Evolutionary conservation across 2,329 filamentous ascomycete genomes (phyloP).

Genomic region (Trichoderma endophyticum): DNA sequence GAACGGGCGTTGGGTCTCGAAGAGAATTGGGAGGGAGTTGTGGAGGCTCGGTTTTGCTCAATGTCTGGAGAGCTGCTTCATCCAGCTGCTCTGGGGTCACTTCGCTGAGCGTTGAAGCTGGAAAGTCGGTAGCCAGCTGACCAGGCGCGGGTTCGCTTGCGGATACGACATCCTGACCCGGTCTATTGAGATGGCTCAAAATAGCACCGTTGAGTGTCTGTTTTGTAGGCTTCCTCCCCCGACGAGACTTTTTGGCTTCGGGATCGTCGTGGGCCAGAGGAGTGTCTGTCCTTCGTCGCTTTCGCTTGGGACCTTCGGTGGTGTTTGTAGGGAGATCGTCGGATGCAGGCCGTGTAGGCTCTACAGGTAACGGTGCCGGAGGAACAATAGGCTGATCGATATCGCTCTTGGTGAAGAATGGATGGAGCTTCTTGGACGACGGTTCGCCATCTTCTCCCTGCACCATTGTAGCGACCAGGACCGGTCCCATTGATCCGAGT

Average conservation of each 20-base stretch:
- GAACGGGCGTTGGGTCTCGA: conserved; percentile 19
- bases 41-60: conserved; percentile 5
- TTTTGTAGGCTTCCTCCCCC: conserved; percentile 24
- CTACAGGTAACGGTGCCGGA: conserved; percentile 2
- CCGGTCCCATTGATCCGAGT: conserved; percentile 40
- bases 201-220: conserved; percentile 18
- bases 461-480: conserved; percentile 45
- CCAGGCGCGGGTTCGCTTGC: background rate
- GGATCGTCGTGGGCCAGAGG: conserved; percentile 23
- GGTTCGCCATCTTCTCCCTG: conserved; percentile 37
- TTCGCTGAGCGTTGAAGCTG: conserved; percentile 22
- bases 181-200: conserved; percentile 19
- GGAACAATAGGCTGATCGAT: conserved; percentile 13
- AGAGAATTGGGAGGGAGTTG: conserved; percentile 5
- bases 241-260: conserved; percentile 29
- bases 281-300: conserved; percentile 42
- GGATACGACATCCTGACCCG: background rate
- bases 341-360: background rate
- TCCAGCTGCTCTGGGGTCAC: conserved; percentile 1
- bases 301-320: conserved; percentile 35
- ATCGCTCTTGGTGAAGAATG: conserved; percentile 47
- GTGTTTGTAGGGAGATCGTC: conserved; percentile 22
- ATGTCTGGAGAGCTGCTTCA: background rate
- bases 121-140: conserved; percentile 11
- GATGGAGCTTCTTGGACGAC: conserved; percentile 48